Evolutionary conservation across 192 early-diverging fungal species (phyloP), one percentile per base, ranked within the genome.

Genomic region (Entomortierella lignicola): DNA sequence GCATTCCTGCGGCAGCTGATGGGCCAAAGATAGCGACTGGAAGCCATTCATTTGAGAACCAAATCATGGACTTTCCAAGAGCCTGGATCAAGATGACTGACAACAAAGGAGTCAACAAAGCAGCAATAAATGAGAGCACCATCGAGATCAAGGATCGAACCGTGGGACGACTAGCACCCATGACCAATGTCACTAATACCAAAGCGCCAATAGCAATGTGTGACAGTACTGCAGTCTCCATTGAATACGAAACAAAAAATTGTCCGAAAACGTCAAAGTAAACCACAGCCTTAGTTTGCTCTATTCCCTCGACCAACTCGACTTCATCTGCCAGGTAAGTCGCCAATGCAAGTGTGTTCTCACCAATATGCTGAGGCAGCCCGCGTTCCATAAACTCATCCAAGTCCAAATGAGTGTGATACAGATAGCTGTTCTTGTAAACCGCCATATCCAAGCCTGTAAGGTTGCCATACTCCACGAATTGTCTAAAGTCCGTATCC

Each of bases 401-500:
- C 4, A 83, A 64, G 63, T 94, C 92, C 55, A 90, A 69, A 71
- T 89, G 89, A 6, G 93, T 94, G 54, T 94, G 93, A 64, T 94
- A 94, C 10, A 89, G 42, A 52, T 88, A 91, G 11, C 85, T 87
- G 58, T 91, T 91, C 72, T 89, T 85, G 72, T 92, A 92, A 21
- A 90, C 84, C 1, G 93, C 93, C 89, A 94, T 82, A 69, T 94
- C 93, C 21, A 89, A 69, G 13, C 87, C 87, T 41, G 84, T 85
- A 27, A 91, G 56, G 29, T 89, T 87, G 10, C 90, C 93, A 60
- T 92, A 88, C 10, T 90, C 81, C 12, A 91, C 87, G 84, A 92
- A 94, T 56, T 91, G 90, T 56, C 92, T 80, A 71, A 88, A 94
- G 60, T 94, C 93, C 2, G 93, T 94, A 69, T 94, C 93, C 15